These are phyloP conservation scores for Penicillium sp. DNA, from an alignment of 2,329 filamentous ascomycete species.

Conservation along the genomic window DNA sequence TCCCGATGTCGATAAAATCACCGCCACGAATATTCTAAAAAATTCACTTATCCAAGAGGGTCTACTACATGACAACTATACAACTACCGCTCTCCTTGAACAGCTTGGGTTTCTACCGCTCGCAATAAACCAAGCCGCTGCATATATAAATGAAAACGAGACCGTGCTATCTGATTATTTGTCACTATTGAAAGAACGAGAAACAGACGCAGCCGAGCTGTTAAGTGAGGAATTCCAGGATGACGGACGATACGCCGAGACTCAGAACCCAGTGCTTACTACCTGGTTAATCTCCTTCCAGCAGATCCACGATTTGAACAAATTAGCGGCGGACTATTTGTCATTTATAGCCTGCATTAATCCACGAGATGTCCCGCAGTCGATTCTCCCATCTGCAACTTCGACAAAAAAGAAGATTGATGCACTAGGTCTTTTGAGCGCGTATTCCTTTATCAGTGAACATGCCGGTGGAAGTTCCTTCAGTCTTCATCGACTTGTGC, in stretches of 20 bases:
- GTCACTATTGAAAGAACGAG: conserved; percentile 9
- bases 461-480: conserved; percentile 1
- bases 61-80: background rate
- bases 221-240: conserved; percentile 20
- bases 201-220: conserved; percentile 5
- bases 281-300: conserved; percentile 24
- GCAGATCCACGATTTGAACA: conserved; percentile 4
- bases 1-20: conserved; percentile 1
- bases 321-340: conserved; percentile 12
- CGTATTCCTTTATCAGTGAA: conserved; percentile 17
- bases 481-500: conserved; percentile 20
- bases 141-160: conserved; percentile 20
- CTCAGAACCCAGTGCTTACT: conserved; percentile 14
- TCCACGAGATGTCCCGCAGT: conserved; percentile 18
- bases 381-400: conserved; percentile 10
- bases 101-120: conserved; percentile 18
- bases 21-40: conserved; percentile 6
- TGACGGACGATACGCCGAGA: conserved; percentile 14
- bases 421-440: conserved; percentile 16
- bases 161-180: conserved; percentile 7
- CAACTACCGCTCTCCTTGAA: conserved; percentile 1
- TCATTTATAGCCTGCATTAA: conserved; percentile 21
- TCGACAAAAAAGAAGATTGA: conserved; percentile 2
- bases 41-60: conserved; percentile 4
- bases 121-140: conserved; percentile 17